Evolutionary conservation across 106 monocot genomes (phyloP).

Genomic region (Dendrobium nobile): DNA sequence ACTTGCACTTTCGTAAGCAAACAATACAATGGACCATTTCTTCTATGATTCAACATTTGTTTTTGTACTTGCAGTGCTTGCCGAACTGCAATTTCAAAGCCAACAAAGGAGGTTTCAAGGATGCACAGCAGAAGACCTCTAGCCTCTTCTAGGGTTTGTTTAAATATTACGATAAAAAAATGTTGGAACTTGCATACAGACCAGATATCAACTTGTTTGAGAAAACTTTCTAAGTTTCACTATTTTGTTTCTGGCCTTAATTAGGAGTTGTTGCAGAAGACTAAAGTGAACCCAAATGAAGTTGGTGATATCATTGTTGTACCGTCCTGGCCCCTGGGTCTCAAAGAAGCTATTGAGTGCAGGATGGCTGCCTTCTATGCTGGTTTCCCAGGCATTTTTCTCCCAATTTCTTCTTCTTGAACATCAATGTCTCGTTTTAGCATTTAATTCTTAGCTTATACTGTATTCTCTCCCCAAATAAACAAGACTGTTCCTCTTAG

Average conservation of each 20-base stretch:
- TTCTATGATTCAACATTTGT: no score
- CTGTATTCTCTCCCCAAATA: not conserved
- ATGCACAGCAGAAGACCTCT: constrained; percentile 72
- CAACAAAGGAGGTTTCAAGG: constrained; percentile 76
- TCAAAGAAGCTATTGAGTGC: constrained; percentile 77
- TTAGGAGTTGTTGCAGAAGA: constrained; percentile 67
- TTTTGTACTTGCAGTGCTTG: no score
- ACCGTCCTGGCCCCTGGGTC: constrained; percentile 87
- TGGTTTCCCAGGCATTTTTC: constrained; percentile 80
- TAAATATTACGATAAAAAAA: not conserved
- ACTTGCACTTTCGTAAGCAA: no score
- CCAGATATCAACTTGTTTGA: not conserved
- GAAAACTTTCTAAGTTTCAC: not conserved
- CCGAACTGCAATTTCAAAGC: constrained; percentile 80
- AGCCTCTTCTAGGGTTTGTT: constrained; percentile 69
- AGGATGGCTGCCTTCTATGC: constrained; percentile 85
- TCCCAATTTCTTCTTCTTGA: not conserved
- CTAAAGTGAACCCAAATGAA: constrained; percentile 72
- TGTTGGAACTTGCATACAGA: not conserved
- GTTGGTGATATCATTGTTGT: constrained; percentile 89
- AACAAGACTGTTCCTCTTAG: constrained; percentile 58
- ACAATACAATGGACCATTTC: no score
- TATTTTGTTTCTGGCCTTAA: not conserved
- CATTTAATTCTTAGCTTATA: not conserved
- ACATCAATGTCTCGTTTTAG: not conserved